Evolutionary conservation across 371 early-diverging fungal genomes (phyloP).

Genomic region (Mortierella sp.): DNA sequence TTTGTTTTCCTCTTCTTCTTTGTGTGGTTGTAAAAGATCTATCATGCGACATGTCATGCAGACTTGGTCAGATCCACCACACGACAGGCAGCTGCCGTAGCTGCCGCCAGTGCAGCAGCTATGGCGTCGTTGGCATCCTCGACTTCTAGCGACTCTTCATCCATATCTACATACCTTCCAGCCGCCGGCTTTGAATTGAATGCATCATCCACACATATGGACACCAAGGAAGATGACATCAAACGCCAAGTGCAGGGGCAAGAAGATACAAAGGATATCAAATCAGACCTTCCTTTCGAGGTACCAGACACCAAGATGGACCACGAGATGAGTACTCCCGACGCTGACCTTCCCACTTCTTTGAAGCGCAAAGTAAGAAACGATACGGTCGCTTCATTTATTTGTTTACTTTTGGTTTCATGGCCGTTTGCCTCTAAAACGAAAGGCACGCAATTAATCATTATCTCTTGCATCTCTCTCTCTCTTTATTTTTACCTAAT

Average conservation of each 20-base stretch:
- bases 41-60: conserved; percentile 79
- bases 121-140: background rate
- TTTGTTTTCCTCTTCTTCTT: background rate
- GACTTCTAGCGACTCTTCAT: background rate
- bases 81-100: conserved; percentile 40
- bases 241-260: background rate
- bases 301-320: conserved; percentile 4
- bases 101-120: conserved; percentile 12
- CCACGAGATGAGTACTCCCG: conserved; percentile 37
- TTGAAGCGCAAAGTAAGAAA: conserved; percentile 52
- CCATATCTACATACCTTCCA: background rate
- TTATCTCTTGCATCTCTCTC: background rate
- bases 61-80: conserved; percentile 59
- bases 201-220: background rate
- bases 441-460: background rate
- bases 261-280: conserved; percentile 17
- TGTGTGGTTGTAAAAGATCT: conserved; percentile 61
- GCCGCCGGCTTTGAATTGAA: background rate
- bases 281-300: background rate
- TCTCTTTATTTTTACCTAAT: background rate
- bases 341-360: conserved; percentile 10
- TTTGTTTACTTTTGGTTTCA: background rate
- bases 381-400: background rate
- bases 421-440: background rate
- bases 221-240: background rate